Evolutionary conservation across 208 protist genomes (phyloP).

Genomic region (Tritrichomonas foetus): DNA sequence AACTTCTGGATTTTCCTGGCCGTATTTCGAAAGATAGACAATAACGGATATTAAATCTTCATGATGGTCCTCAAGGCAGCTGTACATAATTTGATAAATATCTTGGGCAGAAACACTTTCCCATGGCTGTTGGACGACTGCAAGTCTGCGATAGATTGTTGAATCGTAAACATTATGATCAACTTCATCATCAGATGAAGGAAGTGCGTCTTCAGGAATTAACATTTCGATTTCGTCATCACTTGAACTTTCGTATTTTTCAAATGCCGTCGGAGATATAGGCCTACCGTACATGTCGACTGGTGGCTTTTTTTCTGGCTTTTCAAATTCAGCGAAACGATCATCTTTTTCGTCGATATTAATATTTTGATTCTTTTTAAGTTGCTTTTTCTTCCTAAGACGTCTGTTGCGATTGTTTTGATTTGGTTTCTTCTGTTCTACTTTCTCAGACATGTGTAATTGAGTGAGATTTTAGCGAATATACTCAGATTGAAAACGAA

Average conservation of each 20-base stretch:
- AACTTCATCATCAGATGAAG: neutral
- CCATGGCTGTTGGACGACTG: neutral
- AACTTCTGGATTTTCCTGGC: neutral
- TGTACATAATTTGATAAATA: neutral
- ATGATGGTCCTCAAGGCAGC: neutral
- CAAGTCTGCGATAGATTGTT: neutral
- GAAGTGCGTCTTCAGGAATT: neutral
- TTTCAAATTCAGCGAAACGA: neutral
- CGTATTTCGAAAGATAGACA: neutral
- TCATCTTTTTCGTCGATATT: neutral
- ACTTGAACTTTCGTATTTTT: neutral
- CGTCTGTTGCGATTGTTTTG: too few species aligned
- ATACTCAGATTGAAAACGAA: too few species aligned
- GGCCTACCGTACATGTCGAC: conserved; percentile 1
- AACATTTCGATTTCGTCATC: neutral
- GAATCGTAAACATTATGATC: neutral
- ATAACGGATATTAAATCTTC: neutral
- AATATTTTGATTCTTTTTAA: too few species aligned
- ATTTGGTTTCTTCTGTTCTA: too few species aligned
- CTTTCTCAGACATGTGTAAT: too few species aligned
- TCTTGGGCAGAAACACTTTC: neutral
- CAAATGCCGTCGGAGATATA: neutral
- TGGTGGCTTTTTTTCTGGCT: neutral
- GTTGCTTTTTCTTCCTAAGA: too few species aligned
- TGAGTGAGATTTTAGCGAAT: too few species aligned